A percentile compares a stretch with the other conserved stretches of the same genome.
Evolutionary conservation across 352 stramenopile species (phyloP).

Genomic region (Phytophthora palmivora): DNA sequence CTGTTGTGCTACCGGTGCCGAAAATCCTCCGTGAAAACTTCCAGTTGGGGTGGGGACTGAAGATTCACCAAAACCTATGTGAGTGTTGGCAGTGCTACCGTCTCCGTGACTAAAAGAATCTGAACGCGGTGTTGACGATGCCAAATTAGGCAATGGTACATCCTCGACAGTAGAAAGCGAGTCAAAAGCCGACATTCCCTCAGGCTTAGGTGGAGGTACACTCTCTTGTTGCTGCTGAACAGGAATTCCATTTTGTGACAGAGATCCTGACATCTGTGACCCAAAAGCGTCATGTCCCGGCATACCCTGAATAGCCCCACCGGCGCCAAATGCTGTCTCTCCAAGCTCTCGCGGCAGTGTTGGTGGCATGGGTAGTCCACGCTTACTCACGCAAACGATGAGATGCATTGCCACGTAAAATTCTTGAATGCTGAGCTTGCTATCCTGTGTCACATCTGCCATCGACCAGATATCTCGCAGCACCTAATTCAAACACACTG

Average conservation of each 20-base stretch:
- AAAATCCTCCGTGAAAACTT: slow-evolving; percentile 27
- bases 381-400: slow-evolving; percentile 95
- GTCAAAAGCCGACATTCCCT: slow-evolving; percentile 71
- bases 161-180: slow-evolving; percentile 48
- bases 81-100: slow-evolving; percentile 9
- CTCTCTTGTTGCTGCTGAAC: slow-evolving; percentile 28
- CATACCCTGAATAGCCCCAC: slow-evolving; percentile 6
- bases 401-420: slow-evolving; percentile 97
- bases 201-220: slow-evolving; percentile 27
- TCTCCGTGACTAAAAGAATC: slow-evolving; percentile 33
- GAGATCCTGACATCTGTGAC: slow-evolving; percentile 20
- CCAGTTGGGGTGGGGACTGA: slow-evolving; percentile 16
- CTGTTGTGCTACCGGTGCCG: slow-evolving; percentile 15
- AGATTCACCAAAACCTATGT: slow-evolving; percentile 12
- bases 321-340: slow-evolving; percentile 65
- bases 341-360: slow-evolving; percentile 74
- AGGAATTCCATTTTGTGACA: slow-evolving; percentile 31
- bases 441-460: slow-evolving; percentile 91
- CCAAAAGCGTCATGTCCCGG: slow-evolving; percentile 13
- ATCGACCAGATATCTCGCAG: slow-evolving; percentile 94
- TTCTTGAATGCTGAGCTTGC: slow-evolving; percentile 91
- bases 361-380: slow-evolving; percentile 75
- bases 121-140: slow-evolving; percentile 30
- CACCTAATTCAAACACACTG: slow-evolving; percentile 36
- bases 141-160: slow-evolving; percentile 35